Conservation (phyloP, 306 rosid species). For the Quercus mongolica region DNA sequence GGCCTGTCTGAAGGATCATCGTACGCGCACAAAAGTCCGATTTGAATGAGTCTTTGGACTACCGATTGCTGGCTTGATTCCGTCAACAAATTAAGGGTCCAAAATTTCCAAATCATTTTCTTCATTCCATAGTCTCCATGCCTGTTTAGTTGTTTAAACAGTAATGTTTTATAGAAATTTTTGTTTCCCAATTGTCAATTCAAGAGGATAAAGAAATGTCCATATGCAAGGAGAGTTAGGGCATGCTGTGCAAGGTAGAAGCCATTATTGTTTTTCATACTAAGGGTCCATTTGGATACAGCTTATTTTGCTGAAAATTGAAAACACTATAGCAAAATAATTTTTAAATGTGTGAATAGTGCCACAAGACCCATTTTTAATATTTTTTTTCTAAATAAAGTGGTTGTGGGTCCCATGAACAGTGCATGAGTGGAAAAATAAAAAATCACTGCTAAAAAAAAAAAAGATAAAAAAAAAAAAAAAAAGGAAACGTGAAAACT, state of each 20-base stretch:
- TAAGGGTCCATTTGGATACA: too few species aligned
- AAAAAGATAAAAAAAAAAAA: too few species aligned
- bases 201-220: neutral
- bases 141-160: constrained; percentile 19
- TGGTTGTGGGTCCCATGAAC: too few species aligned
- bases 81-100: constrained; percentile 33
- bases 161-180: neutral
- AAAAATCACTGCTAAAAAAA: too few species aligned
- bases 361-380: too few species aligned
- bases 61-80: constrained; percentile 14
- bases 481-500: too few species aligned
- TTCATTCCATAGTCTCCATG: constrained; percentile 54
- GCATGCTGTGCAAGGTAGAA: constrained; percentile 29
- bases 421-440: too few species aligned
- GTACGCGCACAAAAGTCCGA: constrained; percentile 55
- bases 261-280: constrained; percentile 27
- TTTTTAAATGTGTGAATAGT: too few species aligned
- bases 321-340: too few species aligned
- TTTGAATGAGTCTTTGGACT: constrained; percentile 35
- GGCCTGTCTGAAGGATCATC: constrained; percentile 51
- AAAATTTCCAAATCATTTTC: constrained; percentile 36
- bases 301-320: too few species aligned
- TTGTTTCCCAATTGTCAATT: neutral
- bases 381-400: too few species aligned
- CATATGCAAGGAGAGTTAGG: constrained; percentile 32